Evolutionary conservation across 345 rosid species (phyloP), one percentile per base, ranked within the genome.

Genomic region (Pelargonium nanum): DNA sequence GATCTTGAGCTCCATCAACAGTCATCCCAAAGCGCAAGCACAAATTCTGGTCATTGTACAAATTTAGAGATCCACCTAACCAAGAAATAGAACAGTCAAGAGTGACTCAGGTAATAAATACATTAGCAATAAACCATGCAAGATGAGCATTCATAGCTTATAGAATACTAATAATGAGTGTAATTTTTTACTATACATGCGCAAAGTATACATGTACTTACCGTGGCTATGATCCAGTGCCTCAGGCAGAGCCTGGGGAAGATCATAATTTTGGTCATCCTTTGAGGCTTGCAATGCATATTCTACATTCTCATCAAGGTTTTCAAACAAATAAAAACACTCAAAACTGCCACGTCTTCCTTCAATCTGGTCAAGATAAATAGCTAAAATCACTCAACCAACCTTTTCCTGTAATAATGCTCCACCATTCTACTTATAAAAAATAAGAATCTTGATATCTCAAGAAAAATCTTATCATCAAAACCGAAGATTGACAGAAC

Each of bases 321-420:
- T 74, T 78, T 91, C 96, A 28, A 74, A 70, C 73, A 91, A 70
- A 77, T 88, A 91, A 74, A 86, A 91, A 75, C 94, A 79, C 65
- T 83, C 64, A 65, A 81, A 80, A 23, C 76, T 72, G 65, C 83
- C 82, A 66, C 26, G 77, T 64, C 79, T 86, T 58, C 81, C 86
- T 76, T 83, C 90, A 69, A 86, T 87, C 96, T 91, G 68, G 61
- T 57, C 44, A 57, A 68, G 62, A 68, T 63, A 64, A 57, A 54
- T 53, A 66, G 51, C 26, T n/a, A 65, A 53, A n/a, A 53, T 61
- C 66, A 67, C 25, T 26, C 32, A 60, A 17, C 19, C 26, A 21
- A 56, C 26, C 7, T 24, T 44, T 44, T 32, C 59, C 34, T 13
- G 19, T 19, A 57, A 1, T 26, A 4, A 53, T 7, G 51, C 40